Percentiles rank a stretch among this genome's conserved stretches.
These are phyloP conservation scores for Pulveroboletus frians DNA, from an alignment of 768 basidiomycete genomes.

Conservation along the genomic window DNA sequence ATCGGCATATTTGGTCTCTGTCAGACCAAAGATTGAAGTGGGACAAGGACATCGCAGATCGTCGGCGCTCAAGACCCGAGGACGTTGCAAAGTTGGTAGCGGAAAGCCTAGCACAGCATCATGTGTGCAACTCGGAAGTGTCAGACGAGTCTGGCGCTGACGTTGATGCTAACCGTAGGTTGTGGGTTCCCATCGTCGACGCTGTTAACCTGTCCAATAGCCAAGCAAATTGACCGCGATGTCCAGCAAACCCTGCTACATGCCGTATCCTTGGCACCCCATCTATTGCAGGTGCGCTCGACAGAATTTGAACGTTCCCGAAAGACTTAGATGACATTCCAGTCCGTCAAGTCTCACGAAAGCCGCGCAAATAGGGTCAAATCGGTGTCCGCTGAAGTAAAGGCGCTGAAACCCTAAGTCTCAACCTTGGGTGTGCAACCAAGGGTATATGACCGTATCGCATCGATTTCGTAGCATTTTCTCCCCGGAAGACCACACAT, in stretches of 20 bases:
- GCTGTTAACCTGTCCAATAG: constrained; percentile 10
- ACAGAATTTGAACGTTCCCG: background rate
- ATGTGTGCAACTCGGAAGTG: constrained; percentile 25
- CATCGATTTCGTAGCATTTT: background rate
- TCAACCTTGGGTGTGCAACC: constrained; percentile 7
- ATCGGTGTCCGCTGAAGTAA: constrained; percentile 45
- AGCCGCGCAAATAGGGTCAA: constrained; percentile 47
- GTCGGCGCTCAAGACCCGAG: constrained; percentile 56
- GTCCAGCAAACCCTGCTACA: constrained; percentile 28
- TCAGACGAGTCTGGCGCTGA: constrained; percentile 6
- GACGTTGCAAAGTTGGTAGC: constrained; percentile 43
- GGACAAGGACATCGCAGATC: constrained; percentile 66
- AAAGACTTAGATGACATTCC: background rate
- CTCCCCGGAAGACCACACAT: background rate
- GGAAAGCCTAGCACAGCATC: constrained; percentile 36
- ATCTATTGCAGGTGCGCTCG: constrained; percentile 47
- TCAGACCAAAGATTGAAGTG: constrained; percentile 69
- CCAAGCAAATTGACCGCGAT: constrained; percentile 17
- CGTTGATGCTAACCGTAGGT: constrained; percentile 10
- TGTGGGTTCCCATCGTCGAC: background rate
- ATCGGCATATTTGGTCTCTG: constrained; percentile 76
- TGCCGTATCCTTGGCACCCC: constrained; percentile 39
- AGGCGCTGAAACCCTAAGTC: constrained; percentile 42
- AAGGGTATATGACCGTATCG: background rate
- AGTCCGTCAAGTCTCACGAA: constrained; percentile 47